A percentile compares a stretch with the other conserved stretches of the same genome.
Evolutionary conservation across 768 basidiomycete genomes (phyloP).

Genomic region (Hortiboletus flavorubellus): DNA sequence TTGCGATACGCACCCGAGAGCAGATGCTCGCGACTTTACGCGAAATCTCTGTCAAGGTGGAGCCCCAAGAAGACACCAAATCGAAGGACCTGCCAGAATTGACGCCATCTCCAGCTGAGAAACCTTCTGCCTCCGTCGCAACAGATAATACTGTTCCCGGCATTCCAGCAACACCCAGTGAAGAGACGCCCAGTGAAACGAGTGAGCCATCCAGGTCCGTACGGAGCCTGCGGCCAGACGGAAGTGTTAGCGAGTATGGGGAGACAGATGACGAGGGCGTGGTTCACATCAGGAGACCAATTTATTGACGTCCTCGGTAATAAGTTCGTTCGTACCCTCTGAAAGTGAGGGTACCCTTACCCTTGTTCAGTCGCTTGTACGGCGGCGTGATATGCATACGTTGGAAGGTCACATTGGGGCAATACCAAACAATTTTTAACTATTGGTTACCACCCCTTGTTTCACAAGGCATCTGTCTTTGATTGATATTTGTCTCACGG

Average conservation of each 20-base stretch:
- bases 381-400: conserved; percentile 14
- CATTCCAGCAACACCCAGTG: conserved; percentile 18
- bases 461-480: no score
- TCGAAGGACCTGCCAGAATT: conserved; percentile 19
- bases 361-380: conserved; percentile 15
- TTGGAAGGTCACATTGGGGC: conserved; percentile 4
- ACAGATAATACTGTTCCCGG: conserved; percentile 35
- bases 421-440: conserved; percentile 5
- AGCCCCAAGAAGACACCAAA: conserved; percentile 22
- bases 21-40: conserved; percentile 76
- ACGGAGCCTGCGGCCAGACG: conserved; percentile 38
- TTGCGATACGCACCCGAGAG: conserved; percentile 65
- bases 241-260: conserved; percentile 66
- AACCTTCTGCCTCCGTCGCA: background rate
- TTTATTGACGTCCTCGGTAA: conserved; percentile 14
- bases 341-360: conserved; percentile 25
- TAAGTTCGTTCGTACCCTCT: background rate
- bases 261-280: conserved; percentile 87
- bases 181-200: conserved; percentile 27
- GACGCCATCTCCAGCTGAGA: conserved; percentile 14
- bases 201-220: conserved; percentile 26
- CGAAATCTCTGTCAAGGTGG: conserved; percentile 66
- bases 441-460: background rate
- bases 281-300: conserved; percentile 69
- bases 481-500: no score